Conservation (phyloP, 768 basidiomycete species). For the Pulveroboletus ravenelii region DNA sequence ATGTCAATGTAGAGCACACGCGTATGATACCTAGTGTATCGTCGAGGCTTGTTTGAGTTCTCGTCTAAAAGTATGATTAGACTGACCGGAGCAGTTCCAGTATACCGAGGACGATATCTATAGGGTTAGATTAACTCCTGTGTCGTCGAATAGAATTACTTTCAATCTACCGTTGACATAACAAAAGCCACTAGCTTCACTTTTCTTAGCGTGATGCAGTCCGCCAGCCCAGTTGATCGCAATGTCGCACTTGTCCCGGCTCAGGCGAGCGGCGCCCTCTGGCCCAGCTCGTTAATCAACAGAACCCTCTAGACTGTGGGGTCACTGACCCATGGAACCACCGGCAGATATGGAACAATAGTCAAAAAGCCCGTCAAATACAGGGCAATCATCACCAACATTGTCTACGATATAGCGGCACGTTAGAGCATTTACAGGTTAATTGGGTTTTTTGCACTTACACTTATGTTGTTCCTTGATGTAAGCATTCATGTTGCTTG, state of each 20-base stretch:
- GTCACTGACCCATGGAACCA: slow-evolving; percentile 88
- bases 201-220: slow-evolving; percentile 97
- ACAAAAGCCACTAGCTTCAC: slow-evolving; percentile 98
- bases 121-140: background rate
- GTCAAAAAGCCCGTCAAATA: slow-evolving; percentile 97
- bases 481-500: slow-evolving; percentile 91
- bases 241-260: slow-evolving; percentile 96
- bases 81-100: slow-evolving; percentile 82
- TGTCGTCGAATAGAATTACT: background rate
- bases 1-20: slow-evolving; percentile 98
- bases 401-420: slow-evolving; percentile 56
- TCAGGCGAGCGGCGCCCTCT: slow-evolving; percentile 97
- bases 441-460: slow-evolving; percentile 32
- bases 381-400: slow-evolving; percentile 97
- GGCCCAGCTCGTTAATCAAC: slow-evolving; percentile 6
- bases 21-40: slow-evolving; percentile 67
- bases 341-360: slow-evolving; percentile 99
- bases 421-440: background rate
- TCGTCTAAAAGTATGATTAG: background rate
- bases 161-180: slow-evolving; percentile 81
- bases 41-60: background rate
- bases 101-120: slow-evolving; percentile 96
- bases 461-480: slow-evolving; percentile 96
- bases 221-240: slow-evolving; percentile 99
- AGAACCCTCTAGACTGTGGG: background rate